Percentiles rank a stretch among this genome's conserved stretches.
phyloP scores from a whole-genome alignment of 164 flowering plant species.

The Vitis labrusca region DNA sequence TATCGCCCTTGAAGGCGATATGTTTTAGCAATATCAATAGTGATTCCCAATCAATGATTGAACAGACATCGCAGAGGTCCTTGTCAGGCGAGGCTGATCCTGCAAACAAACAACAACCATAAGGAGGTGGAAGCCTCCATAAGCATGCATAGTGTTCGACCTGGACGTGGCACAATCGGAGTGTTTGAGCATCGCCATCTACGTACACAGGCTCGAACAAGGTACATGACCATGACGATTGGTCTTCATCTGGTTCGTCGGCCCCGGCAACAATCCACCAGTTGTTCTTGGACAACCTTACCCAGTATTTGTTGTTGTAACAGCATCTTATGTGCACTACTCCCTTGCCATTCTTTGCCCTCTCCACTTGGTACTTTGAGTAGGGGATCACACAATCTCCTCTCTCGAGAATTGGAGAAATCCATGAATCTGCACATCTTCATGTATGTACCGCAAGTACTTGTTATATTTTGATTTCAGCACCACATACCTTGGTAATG shows the following conservation, averaged over 20 bases:
- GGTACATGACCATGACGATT: neutral
- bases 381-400: no score
- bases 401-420: no score
- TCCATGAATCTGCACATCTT: no score
- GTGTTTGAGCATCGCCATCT: no score
- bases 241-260: slow-evolving; percentile 5
- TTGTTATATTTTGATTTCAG: no score
- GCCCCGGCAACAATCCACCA: slow-evolving; percentile 3
- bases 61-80: neutral
- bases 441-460: no score
- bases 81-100: neutral
- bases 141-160: neutral
- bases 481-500: no score
- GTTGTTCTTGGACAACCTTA: neutral
- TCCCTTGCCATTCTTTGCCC: neutral
- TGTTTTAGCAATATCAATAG: neutral
- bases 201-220: neutral
- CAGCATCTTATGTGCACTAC: neutral
- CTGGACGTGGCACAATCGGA: neutral
- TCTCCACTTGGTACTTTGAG: no score
- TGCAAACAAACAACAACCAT: neutral
- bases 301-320: slow-evolving; percentile 11
- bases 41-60: slow-evolving; percentile 9
- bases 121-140: no score
- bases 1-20: neutral